Base-by-base conservation (phyloP, 176 grass and related monocot genomes). In the Panicum miliaceum region DNA sequence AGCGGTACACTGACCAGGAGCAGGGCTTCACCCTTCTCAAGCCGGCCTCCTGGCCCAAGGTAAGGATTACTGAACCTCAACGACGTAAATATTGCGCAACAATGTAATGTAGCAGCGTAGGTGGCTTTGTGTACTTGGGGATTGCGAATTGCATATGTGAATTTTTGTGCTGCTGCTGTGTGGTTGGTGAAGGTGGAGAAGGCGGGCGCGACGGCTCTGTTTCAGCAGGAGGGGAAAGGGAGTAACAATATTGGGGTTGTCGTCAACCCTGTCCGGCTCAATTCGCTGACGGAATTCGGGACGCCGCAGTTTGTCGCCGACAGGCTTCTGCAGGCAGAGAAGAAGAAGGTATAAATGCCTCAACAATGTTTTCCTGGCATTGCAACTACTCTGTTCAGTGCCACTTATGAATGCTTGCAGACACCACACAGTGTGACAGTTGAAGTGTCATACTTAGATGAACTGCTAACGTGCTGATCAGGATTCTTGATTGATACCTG, bases 291-390 rank as follows among this genome's bases (percentile, higher is more conserved):
- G 41, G 96, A 98, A 35, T 98, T 98, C 29, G 96, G 93, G 35
- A 93, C 93, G 2, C 93, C 91, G n/a, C 85, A 95, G 58, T 95
- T 98, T 1, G 89, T 98, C 4, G 96, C 96, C 2, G 85, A 93
- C 18, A 98, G 90, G 74, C 92, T 98, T 78, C 73, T 98, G 41
- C 93, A 92, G 82, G 93, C 93, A 70, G 96, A 98, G 72, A 91
- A 81, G 81, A 93, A 89, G 89, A 98, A 98, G 96, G 96, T 98
- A 54, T 92, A 48, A 11, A 56, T 35, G n/a, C 7, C 50, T 18
- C 50, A 12, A 80, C 52, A 40, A 41, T 76, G 18, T 12, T 66
- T 22, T 70, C 36, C 27, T 76, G 53, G 4, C 54, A 78, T 78
- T 78, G 43, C 71, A 27, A 19, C 53, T 62, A 26, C 52, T 75